Base-by-base conservation (phyloP, 139 green algal species). In the Chlamydomonas sphaeroides region DNA sequence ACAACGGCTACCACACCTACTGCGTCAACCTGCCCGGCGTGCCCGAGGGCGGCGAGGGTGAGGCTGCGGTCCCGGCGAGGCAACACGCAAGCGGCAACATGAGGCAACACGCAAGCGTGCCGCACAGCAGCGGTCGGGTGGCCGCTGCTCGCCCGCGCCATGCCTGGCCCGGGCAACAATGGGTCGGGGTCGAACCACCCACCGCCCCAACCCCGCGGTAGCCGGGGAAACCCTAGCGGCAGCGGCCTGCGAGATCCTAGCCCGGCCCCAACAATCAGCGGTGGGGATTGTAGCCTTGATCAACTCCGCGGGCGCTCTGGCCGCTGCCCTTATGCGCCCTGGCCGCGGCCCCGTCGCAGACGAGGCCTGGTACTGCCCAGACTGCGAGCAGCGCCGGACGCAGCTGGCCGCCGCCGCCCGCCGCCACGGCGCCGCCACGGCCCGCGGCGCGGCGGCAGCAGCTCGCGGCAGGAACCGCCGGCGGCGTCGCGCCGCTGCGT, bases 1-100 rank as follows among this genome's bases (percentile, higher is more conserved):
- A 96, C 67, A 45, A 75, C 3, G 93, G 90, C 15, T 95, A 83
- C 49, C 93, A 96, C 79, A 96, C 88, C 30, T 94, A 94, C 76
- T 96, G 93, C 78, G 86, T 89, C 11, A 79, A 84, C 0, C 79
- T 94, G 42, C 45, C 71, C 4, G 67, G 41, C 26, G 79, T 96
- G 0, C 93, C 93, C 2, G 61, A 90, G 32, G 93, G 87, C 35
- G 41, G 25, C 91, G 84, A 15, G 5, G 41, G 28, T 38, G 10
- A 41, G 41, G 26, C 30, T 8, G 26, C 1, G 25, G 57, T 18
- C 6, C 3, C 6, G 57, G 57, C 3, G 28, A 5, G 28, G 18
- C 18, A 18, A 3, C 8, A 17, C 28, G 57, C 30, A 36, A 17
- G 28, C 11, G 7, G 7, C 57, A 65, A 61, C 3, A 25, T 6